phyloP scores from a whole-genome alignment of 768 basidiomycete species.

The Postia placenta region DNA sequence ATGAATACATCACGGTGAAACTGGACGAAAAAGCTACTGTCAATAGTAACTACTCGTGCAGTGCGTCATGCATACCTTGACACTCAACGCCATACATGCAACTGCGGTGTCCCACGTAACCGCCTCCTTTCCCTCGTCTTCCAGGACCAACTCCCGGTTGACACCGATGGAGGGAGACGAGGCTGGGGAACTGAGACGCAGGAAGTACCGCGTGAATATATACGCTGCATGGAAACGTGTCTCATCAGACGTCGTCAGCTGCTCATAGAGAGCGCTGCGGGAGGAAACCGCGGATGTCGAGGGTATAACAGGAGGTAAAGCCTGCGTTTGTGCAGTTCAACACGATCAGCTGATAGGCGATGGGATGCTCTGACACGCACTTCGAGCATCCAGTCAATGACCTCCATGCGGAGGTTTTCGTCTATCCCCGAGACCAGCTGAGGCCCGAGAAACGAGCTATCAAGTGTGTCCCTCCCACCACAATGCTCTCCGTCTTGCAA shows the following conservation, averaged over 20 bases:
- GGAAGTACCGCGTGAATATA: slow-evolving; percentile 53
- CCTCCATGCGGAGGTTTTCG: slow-evolving; percentile 25
- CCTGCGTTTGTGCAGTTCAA: too few relatives aligned
- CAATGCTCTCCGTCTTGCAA: background rate
- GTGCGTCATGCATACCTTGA: slow-evolving; percentile 42
- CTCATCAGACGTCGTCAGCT: slow-evolving; percentile 46
- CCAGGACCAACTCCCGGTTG: background rate
- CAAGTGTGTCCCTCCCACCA: background rate
- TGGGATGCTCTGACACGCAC: slow-evolving; percentile 23
- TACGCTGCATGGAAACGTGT: slow-evolving; percentile 64
- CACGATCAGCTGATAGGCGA: background rate
- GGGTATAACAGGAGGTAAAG: slow-evolving; percentile 10
- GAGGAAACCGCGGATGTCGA: slow-evolving; percentile 8
- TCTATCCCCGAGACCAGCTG: slow-evolving; percentile 25
- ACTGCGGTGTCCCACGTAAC: slow-evolving; percentile 55
- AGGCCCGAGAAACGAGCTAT: background rate
- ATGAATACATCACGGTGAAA: slow-evolving; percentile 57
- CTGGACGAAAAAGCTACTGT: slow-evolving; percentile 25
- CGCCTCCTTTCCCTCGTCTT: slow-evolving; percentile 17
- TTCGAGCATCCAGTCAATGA: slow-evolving; percentile 42
- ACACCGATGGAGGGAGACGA: slow-evolving; percentile 3
- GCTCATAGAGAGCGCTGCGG: slow-evolving; percentile 40
- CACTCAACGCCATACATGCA: slow-evolving; percentile 51
- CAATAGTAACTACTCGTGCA: background rate
- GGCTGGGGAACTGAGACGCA: slow-evolving; percentile 26